phyloP scores from a whole-genome alignment of 495 filamentous ascomycete genomes.

The Aspergillus leporis region DNA sequence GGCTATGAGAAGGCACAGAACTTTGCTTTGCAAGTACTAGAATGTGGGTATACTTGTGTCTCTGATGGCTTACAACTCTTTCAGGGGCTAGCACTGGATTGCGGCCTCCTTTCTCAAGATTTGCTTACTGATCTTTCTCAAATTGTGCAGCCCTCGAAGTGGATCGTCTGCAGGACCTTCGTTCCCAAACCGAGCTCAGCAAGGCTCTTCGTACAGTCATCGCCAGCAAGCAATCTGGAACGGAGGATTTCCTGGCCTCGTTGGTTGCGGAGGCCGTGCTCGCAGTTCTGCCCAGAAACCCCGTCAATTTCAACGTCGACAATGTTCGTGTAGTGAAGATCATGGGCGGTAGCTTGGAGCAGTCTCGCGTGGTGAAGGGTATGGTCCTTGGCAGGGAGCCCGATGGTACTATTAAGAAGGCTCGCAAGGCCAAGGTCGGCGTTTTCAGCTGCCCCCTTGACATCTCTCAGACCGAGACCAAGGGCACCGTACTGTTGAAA shows the following conservation, averaged over 20 bases:
- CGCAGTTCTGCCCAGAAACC: constrained; percentile 93
- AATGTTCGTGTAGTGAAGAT: constrained; percentile 99
- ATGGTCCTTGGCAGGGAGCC: constrained; percentile 98
- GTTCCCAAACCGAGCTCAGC: constrained; percentile 75
- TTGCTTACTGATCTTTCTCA: constrained; percentile 12
- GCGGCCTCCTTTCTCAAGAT: background rate
- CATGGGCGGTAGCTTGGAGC: constrained; percentile 93
- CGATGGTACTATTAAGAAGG: constrained; percentile 86
- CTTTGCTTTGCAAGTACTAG: constrained; percentile 79
- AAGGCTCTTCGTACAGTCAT: constrained; percentile 96
- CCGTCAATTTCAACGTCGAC: constrained; percentile 98
- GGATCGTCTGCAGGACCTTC: constrained; percentile 84
- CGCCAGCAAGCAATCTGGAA: constrained; percentile 93
- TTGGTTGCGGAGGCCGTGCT: constrained; percentile 93
- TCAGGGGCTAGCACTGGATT: constrained; percentile 16
- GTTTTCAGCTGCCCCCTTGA: constrained; percentile 97
- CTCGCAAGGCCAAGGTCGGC: constrained; percentile 88
- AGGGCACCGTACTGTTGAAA: constrained; percentile 98
- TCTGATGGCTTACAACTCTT: background rate
- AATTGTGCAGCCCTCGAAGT: constrained; percentile 69
- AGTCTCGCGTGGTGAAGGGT: constrained; percentile 92
- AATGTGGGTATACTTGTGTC: constrained; percentile 54
- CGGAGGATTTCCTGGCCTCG: constrained; percentile 79
- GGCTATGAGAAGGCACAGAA: constrained; percentile 94
- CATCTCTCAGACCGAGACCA: constrained; percentile 95